Percentiles rank a stretch among this genome's conserved stretches.
phyloP scores from a whole-genome alignment of 768 basidiomycete genomes.

The Xerocomellus dryophilus region DNA sequence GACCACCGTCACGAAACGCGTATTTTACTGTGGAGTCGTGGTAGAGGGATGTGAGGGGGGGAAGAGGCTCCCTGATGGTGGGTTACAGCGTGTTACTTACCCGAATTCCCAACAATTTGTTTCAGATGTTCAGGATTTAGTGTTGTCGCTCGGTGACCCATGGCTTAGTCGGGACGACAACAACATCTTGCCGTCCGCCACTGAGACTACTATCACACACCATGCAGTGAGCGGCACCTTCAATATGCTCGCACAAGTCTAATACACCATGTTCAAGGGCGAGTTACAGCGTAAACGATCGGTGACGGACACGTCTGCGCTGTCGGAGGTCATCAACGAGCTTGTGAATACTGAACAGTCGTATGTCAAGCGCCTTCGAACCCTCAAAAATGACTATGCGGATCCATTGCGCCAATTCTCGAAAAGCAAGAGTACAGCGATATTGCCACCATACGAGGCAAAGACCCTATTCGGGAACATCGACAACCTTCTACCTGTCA shows the following conservation, averaged over 20 bases:
- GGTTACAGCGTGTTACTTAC: conserved; percentile 12
- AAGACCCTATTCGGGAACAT: conserved; percentile 93
- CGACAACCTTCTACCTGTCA: conserved; percentile 84
- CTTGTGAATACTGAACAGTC: conserved; percentile 85
- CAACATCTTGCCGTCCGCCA: conserved; percentile 44
- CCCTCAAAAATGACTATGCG: conserved; percentile 85
- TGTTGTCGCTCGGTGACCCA: conserved; percentile 72
- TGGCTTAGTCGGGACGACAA: conserved; percentile 51
- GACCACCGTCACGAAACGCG: conserved; percentile 62
- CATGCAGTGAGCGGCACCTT: conserved; percentile 40
- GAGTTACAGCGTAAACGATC: conserved; percentile 48
- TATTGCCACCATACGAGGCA: conserved; percentile 88
- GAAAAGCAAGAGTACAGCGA: conserved; percentile 76
- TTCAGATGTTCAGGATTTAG: conserved; percentile 74
- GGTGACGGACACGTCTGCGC: conserved; percentile 59
- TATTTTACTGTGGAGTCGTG: conserved; percentile 87
- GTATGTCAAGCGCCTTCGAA: conserved; percentile 79
- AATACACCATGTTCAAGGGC: conserved; percentile 20
- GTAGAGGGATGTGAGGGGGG: conserved; percentile 80
- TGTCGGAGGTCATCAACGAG: conserved; percentile 78
- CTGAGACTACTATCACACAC: conserved; percentile 37
- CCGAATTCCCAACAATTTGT: conserved; percentile 10
- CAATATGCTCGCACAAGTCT: conserved; percentile 7
- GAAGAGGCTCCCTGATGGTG: conserved; percentile 65
- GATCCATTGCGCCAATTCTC: conserved; percentile 88